Evolutionary conservation across 2,329 filamentous ascomycete genomes (phyloP).

Genomic region (Clarireedia hainanense): DNA sequence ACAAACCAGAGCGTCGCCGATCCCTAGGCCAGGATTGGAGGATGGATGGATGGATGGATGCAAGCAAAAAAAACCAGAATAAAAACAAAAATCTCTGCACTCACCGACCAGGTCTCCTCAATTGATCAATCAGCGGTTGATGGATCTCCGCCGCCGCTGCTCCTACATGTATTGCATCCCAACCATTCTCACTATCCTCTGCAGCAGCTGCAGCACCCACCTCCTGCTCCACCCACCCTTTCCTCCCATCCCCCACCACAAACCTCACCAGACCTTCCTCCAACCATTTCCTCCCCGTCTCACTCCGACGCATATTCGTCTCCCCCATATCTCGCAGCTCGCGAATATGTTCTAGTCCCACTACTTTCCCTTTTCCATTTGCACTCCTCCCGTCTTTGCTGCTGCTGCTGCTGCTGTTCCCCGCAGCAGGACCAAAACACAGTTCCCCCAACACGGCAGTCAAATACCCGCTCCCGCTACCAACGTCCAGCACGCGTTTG

Average conservation of each 20-base stretch:
- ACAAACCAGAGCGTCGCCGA: too few relatives aligned
- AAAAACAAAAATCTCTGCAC: constrained; percentile 7
- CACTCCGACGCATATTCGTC: constrained; percentile 57
- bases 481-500: constrained; percentile 60
- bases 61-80: not conserved
- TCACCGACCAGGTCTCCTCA: constrained; percentile 65
- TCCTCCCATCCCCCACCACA: constrained; percentile 65
- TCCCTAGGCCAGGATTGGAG: too few relatives aligned
- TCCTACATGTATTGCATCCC: constrained; percentile 94
- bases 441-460: constrained; percentile 76
- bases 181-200: constrained; percentile 42
- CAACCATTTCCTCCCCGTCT: constrained; percentile 51
- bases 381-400: not conserved
- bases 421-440: constrained; percentile 2
- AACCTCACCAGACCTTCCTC: constrained; percentile 60
- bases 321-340: constrained; percentile 55
- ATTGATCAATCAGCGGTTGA: constrained; percentile 62
- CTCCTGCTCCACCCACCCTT: constrained; percentile 46
- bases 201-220: constrained; percentile 51
- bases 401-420: too few relatives aligned
- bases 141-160: constrained; percentile 74
- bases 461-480: constrained; percentile 73
- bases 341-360: constrained; percentile 69
- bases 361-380: constrained; percentile 38
- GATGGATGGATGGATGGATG: too few relatives aligned